These are phyloP conservation scores for Vigna trinervia DNA, from an alignment of 306 rosid species.

Conservation along the genomic window DNA sequence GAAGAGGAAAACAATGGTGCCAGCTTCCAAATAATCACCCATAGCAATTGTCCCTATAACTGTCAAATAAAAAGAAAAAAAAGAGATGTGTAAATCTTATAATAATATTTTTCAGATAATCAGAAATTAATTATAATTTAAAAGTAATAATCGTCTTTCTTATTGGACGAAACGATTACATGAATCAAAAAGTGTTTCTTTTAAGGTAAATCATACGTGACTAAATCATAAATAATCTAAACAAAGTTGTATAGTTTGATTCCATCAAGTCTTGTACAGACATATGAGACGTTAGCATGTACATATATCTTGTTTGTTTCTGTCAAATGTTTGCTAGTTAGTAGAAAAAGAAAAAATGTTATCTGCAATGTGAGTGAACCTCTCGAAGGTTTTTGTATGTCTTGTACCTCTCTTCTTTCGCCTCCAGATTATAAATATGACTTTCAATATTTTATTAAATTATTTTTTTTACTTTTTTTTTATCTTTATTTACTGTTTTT, in stretches of 20 bases:
- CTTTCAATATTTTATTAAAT: too few relatives aligned
- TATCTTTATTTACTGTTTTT: too few relatives aligned
- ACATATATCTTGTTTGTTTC: background rate
- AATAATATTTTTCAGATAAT: background rate
- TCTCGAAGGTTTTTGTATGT: too few relatives aligned
- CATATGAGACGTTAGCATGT: background rate
- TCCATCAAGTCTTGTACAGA: background rate
- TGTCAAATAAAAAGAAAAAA: conserved; percentile 39
- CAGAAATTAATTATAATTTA: background rate
- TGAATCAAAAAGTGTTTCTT: too few relatives aligned
- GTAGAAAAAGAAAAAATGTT: too few relatives aligned
- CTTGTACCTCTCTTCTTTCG: too few relatives aligned
- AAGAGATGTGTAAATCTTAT: background rate
- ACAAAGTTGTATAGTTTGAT: background rate
- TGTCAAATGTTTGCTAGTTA: background rate
- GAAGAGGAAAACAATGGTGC: conserved; percentile 88
- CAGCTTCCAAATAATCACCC: conserved; percentile 88
- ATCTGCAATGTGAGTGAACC: too few relatives aligned
- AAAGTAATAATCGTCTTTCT: background rate
- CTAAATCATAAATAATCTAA: background rate
- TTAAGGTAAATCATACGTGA: too few relatives aligned
- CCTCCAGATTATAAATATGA: too few relatives aligned
- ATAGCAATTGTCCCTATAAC: conserved; percentile 79
- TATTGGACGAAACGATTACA: too few relatives aligned
- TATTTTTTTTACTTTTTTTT: too few relatives aligned